These are phyloP conservation scores for Verticillium nonalfalfae DNA, from an alignment of 2,329 filamentous ascomycete genomes.

Conservation along the genomic window DNA sequence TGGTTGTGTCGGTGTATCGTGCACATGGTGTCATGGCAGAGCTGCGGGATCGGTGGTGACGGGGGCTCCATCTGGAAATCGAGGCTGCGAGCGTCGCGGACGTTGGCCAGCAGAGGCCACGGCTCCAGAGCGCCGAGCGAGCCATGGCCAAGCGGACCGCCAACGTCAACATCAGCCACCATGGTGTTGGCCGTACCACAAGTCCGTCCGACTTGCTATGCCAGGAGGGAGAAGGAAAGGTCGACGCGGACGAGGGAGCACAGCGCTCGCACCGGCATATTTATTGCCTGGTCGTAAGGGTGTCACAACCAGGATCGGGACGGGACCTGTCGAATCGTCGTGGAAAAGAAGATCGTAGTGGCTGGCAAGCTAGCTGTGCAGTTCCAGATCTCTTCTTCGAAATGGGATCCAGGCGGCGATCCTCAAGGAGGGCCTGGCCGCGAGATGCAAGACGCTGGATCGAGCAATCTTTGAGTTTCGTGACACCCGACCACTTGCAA, in stretches of 20 bases:
- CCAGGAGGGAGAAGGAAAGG: neutral
- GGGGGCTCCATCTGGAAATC: conserved; percentile 1
- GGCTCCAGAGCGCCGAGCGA: conserved; percentile 6
- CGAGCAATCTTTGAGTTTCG: neutral
- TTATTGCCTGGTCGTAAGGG: neutral
- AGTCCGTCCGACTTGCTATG: neutral
- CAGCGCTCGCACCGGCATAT: neutral
- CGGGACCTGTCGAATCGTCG: neutral
- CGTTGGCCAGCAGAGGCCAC: conserved; percentile 1
- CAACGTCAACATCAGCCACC: conserved; percentile 2
- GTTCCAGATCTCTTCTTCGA: neutral
- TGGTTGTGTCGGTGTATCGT: neutral
- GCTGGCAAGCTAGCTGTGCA: neutral
- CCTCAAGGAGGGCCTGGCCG: neutral
- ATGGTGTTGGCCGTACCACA: neutral
- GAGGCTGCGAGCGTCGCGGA: neutral
- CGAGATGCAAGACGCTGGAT: neutral
- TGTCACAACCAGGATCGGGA: neutral
- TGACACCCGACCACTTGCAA: neutral
- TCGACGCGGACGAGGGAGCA: neutral
- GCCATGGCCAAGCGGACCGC: conserved; percentile 5
- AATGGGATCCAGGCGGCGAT: neutral
- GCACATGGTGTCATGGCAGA: neutral
- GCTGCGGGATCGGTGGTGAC: neutral
- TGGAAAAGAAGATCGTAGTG: neutral